Base-by-base conservation (phyloP, 2,329 filamentous ascomycete genomes). In the Colletotrichum chrysophilum region DNA sequence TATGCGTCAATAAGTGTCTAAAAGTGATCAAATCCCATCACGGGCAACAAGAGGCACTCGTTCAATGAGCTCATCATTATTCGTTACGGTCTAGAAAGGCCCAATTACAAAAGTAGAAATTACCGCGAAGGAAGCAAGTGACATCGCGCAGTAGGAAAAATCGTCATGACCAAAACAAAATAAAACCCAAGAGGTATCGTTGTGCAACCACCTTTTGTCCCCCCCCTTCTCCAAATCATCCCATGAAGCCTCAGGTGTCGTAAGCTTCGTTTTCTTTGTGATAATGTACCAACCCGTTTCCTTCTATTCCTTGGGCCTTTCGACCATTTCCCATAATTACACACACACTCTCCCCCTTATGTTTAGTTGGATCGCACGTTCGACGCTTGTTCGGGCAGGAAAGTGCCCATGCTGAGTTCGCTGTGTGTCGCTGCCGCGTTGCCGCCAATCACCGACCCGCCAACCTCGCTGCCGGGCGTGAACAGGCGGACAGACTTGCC, bases 381-480 rank as follows among this genome's bases (percentile, higher is more conserved):
- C 83, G 74, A 84, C 30, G 77, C 79, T 66, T 79, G 78, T 52
- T 78, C 72, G 67, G 77, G 76, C 56, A 64, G 65, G 62, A 70
- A 66, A n/a, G 67, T 55, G 68, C 78, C 77, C 84, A 85, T 85
- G 78, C 83, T 85, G 48, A 84, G 79, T 72, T 82, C 83, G 76
- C 81, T 87, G 79, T 65, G 81, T 72, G 80, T 81, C 12, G 78
- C 78, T n/a, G 75, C 77, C 16, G 78, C 75, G 26, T 84, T 85
- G 36, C 83, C 85, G 72, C 83, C 82, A 34, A 85, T 77, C 34
- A 85, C 77, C 21, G 85, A 86, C 28, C 88, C 88, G 72, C 90
- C 89, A 14, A 85, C 86, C 13, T 92, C 90, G 71, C 89, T 91
- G 12, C 86, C 87, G 7, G 88, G 88, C 43, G 88, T 88, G 62